phyloP scores from a whole-genome alignment of 202 grass and related monocot species.

The Tripidium arundinaceum region DNA sequence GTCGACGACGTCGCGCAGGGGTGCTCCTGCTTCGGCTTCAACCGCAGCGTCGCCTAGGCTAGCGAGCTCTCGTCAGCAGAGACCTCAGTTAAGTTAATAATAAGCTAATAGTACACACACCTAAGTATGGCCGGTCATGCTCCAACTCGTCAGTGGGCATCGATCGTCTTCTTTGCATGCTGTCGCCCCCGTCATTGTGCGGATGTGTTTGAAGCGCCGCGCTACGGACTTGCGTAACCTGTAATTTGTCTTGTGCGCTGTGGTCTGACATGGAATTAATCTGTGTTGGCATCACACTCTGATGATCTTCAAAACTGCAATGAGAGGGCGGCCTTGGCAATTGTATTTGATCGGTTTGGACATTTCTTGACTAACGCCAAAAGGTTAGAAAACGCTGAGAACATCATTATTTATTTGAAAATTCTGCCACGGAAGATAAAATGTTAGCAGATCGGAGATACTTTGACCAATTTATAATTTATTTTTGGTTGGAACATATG shows the following conservation, averaged over 20 bases:
- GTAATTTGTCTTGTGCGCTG: background rate
- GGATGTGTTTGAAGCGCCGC: background rate
- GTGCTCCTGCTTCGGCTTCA: constrained; percentile 49
- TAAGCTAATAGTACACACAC: background rate
- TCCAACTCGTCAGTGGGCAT: background rate
- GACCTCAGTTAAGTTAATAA: background rate
- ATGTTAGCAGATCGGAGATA: too few species aligned
- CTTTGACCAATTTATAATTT: too few species aligned
- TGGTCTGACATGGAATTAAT: background rate
- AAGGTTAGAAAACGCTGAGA: background rate
- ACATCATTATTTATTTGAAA: too few species aligned
- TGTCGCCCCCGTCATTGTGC: background rate
- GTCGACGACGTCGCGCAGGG: constrained; percentile 34
- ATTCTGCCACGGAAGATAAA: background rate
- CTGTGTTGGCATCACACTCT: background rate
- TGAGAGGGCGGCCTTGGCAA: background rate
- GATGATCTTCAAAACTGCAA: background rate
- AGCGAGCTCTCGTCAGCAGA: background rate
- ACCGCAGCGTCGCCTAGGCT: constrained; percentile 9
- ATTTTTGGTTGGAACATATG: too few species aligned
- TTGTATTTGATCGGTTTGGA: background rate
- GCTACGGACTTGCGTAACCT: background rate
- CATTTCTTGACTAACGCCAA: background rate
- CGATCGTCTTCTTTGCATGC: background rate
- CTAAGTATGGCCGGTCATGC: background rate